These are phyloP conservation scores for Hamigera avellanea DNA, from an alignment of 495 filamentous ascomycete species.

Conservation along the genomic window DNA sequence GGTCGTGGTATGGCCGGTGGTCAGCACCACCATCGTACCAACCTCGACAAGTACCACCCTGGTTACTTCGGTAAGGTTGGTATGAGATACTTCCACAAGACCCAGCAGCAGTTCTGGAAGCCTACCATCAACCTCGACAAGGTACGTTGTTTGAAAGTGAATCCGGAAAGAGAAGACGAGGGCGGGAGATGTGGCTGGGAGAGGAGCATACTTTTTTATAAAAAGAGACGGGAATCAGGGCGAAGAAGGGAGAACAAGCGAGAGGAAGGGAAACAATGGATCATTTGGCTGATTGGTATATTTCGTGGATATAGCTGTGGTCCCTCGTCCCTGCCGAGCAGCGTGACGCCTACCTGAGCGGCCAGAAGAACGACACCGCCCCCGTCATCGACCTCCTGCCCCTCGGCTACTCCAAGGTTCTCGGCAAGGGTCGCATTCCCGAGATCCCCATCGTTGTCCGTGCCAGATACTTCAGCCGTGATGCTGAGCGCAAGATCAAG, in stretches of 20 bases:
- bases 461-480: conserved; percentile 75
- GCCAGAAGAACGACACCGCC: conserved; percentile 64
- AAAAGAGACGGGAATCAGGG: conserved; percentile 1
- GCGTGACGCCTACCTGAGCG: conserved; percentile 69
- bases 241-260: too few species aligned
- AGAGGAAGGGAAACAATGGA: not conserved
- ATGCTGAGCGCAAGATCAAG: conserved; percentile 92
- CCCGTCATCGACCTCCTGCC: conserved; percentile 88
- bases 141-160: conserved; percentile 36
- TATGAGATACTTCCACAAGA: conserved; percentile 93
- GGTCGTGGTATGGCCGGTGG: conserved; percentile 95
- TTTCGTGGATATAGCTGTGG: conserved; percentile 48
- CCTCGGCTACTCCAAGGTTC: conserved; percentile 85
- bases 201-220: not conserved
- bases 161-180: not conserved
- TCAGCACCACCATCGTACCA: conserved; percentile 86
- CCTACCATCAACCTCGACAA: conserved; percentile 86
- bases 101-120: conserved; percentile 84
- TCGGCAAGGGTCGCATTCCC: conserved; percentile 86
- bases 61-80: conserved; percentile 98
- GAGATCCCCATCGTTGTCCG: conserved; percentile 78
- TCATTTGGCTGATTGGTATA: conserved; percentile 10
- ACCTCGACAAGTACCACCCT: conserved; percentile 89
- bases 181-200: conserved; percentile 1
- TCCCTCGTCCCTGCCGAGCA: conserved; percentile 71